A percentile compares a stretch with the other conserved stretches of the same genome.
Evolutionary conservation across 371 early-diverging fungal species (phyloP).

Genomic region (Choanephora cucurbitarum): DNA sequence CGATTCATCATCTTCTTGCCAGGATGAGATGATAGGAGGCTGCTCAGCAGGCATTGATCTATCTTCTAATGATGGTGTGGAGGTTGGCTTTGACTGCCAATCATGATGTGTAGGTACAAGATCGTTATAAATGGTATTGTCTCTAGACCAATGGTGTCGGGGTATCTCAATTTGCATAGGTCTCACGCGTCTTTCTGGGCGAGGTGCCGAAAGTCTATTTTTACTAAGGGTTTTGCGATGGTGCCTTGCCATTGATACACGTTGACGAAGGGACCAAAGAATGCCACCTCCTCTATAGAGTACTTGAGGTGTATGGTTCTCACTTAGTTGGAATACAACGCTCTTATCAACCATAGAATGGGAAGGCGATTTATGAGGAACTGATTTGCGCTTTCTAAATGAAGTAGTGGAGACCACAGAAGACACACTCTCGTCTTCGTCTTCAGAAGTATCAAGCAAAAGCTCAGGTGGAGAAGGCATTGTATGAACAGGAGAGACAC

Average conservation of each 20-base stretch:
- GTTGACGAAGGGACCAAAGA: constrained; percentile 26
- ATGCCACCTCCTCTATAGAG: constrained; percentile 11
- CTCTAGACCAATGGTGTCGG: constrained; percentile 22
- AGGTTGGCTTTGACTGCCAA: neutral
- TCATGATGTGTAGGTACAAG: constrained; percentile 9
- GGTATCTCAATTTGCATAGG: constrained; percentile 28
- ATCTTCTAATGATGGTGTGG: neutral
- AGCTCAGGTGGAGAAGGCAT: constrained; percentile 42
- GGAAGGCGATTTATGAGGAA: constrained; percentile 28
- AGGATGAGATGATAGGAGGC: too few species aligned
- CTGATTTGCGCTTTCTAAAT: constrained; percentile 15
- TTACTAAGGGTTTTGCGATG: constrained; percentile 2
- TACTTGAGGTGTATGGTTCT: constrained; percentile 5
- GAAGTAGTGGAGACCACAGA: neutral
- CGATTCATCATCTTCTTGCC: too few species aligned
- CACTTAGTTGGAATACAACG: constrained; percentile 22
- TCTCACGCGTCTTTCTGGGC: constrained; percentile 20
- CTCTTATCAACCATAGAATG: constrained; percentile 15
- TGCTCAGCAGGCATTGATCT: too few species aligned
- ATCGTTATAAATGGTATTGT: constrained; percentile 15
- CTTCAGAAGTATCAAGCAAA: constrained; percentile 32
- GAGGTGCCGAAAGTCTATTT: constrained; percentile 23
- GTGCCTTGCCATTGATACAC: constrained; percentile 18
- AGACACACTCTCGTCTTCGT: constrained; percentile 18
- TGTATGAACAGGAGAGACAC: constrained; percentile 19